These are phyloP conservation scores for Eutrema salsugineum DNA, from an alignment of 441 rosid genomes.

Conservation along the genomic window DNA sequence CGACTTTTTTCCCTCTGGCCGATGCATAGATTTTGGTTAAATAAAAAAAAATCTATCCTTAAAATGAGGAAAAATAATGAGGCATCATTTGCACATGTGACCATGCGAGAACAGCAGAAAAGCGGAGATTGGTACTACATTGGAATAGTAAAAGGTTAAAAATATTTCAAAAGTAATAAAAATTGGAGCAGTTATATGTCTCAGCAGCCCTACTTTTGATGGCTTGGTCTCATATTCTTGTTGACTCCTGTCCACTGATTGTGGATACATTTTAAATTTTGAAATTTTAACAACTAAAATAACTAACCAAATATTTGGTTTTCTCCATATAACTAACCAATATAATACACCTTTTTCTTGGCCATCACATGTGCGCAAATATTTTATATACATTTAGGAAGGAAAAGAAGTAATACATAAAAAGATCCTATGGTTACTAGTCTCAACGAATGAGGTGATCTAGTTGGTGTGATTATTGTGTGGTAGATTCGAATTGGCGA, in stretches of 20 bases:
- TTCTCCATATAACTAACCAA: background rate
- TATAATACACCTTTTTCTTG: background rate
- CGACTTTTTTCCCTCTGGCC: background rate
- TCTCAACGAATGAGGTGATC: background rate
- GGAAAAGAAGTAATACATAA: background rate
- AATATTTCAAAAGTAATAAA: background rate
- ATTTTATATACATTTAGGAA: background rate
- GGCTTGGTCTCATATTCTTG: constrained; percentile 10
- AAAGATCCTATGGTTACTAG: background rate
- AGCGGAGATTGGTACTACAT: background rate
- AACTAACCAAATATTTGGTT: constrained; percentile 9
- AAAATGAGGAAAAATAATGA: background rate
- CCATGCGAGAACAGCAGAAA: background rate
- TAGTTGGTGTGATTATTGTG: constrained; percentile 11
- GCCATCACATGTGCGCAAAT: background rate
- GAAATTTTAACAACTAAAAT: background rate
- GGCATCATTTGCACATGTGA: constrained; percentile 1
- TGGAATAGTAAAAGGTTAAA: background rate
- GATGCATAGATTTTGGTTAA: constrained; percentile 21
- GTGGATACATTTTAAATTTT: constrained; percentile 9
- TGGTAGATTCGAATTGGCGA: background rate
- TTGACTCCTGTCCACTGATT: constrained; percentile 28
- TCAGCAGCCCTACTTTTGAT: constrained; percentile 24
- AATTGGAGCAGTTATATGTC: background rate
- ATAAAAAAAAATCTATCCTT: background rate